phyloP scores from a whole-genome alignment of 2,329 filamentous ascomycete species.

The Epichloe aotearoae region DNA sequence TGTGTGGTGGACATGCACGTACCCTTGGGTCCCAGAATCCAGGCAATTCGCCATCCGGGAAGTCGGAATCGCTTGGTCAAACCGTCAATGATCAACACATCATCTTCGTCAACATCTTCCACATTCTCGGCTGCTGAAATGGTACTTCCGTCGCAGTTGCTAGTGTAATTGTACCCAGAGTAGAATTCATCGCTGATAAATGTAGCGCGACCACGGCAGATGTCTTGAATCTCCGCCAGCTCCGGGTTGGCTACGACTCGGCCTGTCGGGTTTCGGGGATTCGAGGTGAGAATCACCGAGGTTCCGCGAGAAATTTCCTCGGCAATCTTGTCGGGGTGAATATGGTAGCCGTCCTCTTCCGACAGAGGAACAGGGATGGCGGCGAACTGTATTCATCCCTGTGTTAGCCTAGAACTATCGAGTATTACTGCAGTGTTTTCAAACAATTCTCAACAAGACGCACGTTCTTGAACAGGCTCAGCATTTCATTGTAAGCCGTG shows the following conservation, averaged over 20 bases:
- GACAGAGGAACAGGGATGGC: constrained; percentile 76
- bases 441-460: constrained; percentile 13
- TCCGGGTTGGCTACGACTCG: constrained; percentile 76
- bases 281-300: constrained; percentile 83
- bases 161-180: constrained; percentile 90
- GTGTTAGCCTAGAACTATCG: neutral
- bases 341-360: constrained; percentile 80
- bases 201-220: constrained; percentile 80
- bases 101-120: constrained; percentile 75
- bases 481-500: constrained; percentile 96
- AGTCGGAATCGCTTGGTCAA: constrained; percentile 94
- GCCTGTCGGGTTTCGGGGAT: constrained; percentile 89
- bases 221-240: constrained; percentile 80
- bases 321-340: constrained; percentile 84
- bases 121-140: constrained; percentile 85
- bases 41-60: constrained; percentile 91
- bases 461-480: constrained; percentile 83
- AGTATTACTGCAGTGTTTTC: no score
- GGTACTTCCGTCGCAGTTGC: constrained; percentile 77
- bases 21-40: constrained; percentile 83
- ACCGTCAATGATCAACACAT: constrained; percentile 89
- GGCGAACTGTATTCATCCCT: constrained; percentile 45
- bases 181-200: constrained; percentile 97
- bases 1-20: constrained; percentile 11
- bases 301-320: constrained; percentile 81